Percentiles rank a stretch among this genome's conserved stretches.
Conservation (phyloP, 2,329 filamentous ascomycete genomes). For the Sporothrix brunneoviolacea region DNA sequence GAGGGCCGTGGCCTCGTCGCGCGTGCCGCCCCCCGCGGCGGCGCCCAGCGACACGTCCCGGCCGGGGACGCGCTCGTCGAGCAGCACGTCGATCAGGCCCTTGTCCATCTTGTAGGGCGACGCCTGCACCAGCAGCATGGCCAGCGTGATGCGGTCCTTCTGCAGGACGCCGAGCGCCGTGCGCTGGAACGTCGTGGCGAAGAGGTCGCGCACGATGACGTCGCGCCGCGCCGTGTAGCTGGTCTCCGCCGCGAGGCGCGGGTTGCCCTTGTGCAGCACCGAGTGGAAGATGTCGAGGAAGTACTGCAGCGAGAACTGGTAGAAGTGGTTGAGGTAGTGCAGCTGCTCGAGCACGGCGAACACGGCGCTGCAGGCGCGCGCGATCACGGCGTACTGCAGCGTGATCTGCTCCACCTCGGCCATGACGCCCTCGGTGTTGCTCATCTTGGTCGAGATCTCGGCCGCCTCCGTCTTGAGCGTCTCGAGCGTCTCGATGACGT, state of each 20-base stretch:
- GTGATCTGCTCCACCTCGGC: conserved; percentile 95
- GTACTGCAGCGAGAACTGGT: conserved; percentile 97
- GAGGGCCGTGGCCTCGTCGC: conserved; percentile 60
- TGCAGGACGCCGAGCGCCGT: conserved; percentile 91
- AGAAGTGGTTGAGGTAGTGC: conserved; percentile 98
- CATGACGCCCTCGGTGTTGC: conserved; percentile 96
- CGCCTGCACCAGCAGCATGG: conserved; percentile 90
- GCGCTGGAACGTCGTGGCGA: conserved; percentile 83
- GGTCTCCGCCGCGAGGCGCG: conserved; percentile 60
- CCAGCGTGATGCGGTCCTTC: conserved; percentile 88
- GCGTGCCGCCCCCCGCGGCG: conserved; percentile 29
- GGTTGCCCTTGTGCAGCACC: conserved; percentile 77
- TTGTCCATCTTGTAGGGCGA: conserved; percentile 97
- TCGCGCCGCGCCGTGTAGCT: conserved; percentile 77
- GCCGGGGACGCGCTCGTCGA: conserved; percentile 70
- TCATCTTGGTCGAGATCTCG: conserved; percentile 93
- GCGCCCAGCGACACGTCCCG: conserved; percentile 58
- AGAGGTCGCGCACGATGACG: conserved; percentile 84
- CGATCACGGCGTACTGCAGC: conserved; percentile 86
- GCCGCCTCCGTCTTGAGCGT: conserved; percentile 96
- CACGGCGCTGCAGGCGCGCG: conserved; percentile 90
- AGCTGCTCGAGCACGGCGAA: conserved; percentile 96
- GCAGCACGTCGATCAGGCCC: conserved; percentile 73
- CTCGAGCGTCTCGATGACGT: conserved; percentile 95
- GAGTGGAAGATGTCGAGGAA: conserved; percentile 96